Evolutionary conservation across 2,329 filamentous ascomycete species (phyloP).

Genomic region (Botrytis tulipae): DNA sequence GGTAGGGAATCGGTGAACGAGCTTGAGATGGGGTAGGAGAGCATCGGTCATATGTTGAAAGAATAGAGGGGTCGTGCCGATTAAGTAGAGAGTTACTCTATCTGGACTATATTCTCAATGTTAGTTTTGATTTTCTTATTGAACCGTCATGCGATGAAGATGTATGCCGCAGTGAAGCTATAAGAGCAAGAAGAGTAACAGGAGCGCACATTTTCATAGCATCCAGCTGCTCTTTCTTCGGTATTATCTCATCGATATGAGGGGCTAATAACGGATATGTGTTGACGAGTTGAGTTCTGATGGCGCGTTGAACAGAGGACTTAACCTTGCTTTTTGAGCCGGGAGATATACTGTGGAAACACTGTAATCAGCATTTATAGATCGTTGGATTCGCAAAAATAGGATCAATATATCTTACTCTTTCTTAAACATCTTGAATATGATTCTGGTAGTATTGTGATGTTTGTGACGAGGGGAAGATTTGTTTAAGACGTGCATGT

Average conservation of each 20-base stretch:
- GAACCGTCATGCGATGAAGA: neutral
- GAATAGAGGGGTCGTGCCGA: constrained; percentile 78
- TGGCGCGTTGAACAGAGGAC: constrained; percentile 84
- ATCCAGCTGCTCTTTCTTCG: constrained; percentile 89
- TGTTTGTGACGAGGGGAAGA: constrained; percentile 18
- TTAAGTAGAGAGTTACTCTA: constrained; percentile 82
- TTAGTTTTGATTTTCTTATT: constrained; percentile 17
- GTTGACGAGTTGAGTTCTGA: constrained; percentile 78
- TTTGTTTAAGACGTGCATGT: constrained; percentile 16
- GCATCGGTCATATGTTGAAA: constrained; percentile 76
- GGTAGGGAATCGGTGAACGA: constrained; percentile 86
- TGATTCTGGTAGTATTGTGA: constrained; percentile 16
- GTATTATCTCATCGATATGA: constrained; percentile 89
- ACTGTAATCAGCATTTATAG: constrained; percentile 29
- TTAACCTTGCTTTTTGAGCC: constrained; percentile 94
- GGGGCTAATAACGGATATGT: constrained; percentile 84
- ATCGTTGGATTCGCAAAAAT: neutral
- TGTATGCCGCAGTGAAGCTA: neutral
- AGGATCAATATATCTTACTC: constrained; percentile 57
- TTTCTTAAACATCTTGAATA: constrained; percentile 80
- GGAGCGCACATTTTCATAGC: constrained; percentile 73
- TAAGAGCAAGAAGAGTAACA: neutral
- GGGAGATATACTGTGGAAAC: constrained; percentile 60
- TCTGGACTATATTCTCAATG: constrained; percentile 60
- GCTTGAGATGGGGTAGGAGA: constrained; percentile 80